These are phyloP conservation scores for Daldinia grandis DNA, from an alignment of 495 filamentous ascomycete species.

Conservation along the genomic window DNA sequence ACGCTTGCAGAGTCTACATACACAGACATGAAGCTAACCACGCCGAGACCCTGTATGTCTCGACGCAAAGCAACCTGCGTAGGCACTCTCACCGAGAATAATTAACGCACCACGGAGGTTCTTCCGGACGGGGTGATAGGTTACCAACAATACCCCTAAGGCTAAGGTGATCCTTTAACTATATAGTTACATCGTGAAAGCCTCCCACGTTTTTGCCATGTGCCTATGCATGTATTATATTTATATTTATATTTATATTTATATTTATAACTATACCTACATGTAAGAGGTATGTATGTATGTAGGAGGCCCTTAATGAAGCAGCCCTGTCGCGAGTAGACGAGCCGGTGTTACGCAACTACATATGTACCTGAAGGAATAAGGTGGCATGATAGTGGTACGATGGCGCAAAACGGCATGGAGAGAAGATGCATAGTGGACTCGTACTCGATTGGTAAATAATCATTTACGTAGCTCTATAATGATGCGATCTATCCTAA, in stretches of 20 bases:
- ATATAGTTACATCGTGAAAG: neutral
- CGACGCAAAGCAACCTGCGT: neutral
- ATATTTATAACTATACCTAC: no score
- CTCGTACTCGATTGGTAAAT: slow-evolving; percentile 8
- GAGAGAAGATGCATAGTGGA: neutral
- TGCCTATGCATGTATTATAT: neutral
- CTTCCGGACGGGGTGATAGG: neutral
- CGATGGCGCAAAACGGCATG: neutral
- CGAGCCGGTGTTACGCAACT: neutral
- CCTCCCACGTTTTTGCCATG: neutral
- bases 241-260: neutral
- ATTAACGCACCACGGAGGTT: neutral
- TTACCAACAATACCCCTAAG: neutral
- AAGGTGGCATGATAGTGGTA: slow-evolving; percentile 29
- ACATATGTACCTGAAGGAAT: neutral
- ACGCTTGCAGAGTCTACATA: neutral
- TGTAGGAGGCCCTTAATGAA: neutral
- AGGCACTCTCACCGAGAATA: neutral
- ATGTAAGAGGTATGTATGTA: no score
- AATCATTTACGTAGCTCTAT: slow-evolving; percentile 12
- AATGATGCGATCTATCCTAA: slow-evolving; percentile 9
- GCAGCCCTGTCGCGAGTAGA: neutral
- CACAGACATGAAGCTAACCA: neutral
- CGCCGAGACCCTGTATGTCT: neutral
- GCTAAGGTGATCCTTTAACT: neutral